Percentiles rank a stretch among this genome's conserved stretches.
Conservation (phyloP, 2,329 filamentous ascomycete species). For the Penicillium sp. region DNA sequence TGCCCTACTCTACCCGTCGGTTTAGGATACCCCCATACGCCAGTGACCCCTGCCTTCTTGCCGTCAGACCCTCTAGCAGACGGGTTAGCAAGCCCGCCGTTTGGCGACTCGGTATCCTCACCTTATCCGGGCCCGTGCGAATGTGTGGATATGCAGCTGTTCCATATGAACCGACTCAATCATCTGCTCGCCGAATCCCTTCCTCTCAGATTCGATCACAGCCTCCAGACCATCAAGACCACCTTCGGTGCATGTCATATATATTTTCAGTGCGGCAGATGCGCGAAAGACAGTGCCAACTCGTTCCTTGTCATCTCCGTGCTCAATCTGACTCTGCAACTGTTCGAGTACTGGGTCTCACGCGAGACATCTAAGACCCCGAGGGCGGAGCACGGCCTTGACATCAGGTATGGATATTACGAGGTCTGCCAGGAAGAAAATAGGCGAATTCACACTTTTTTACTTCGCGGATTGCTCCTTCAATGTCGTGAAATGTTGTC, state of each 20-base stretch:
- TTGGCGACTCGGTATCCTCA: slow-evolving; percentile 29
- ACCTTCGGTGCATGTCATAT: slow-evolving; percentile 30
- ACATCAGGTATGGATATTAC: slow-evolving; percentile 33
- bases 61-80: slow-evolving; percentile 30
- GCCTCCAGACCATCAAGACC: slow-evolving; percentile 31
- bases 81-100: slow-evolving; percentile 25
- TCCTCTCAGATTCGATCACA: slow-evolving; percentile 33
- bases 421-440: slow-evolving; percentile 30
- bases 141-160: slow-evolving; percentile 31
- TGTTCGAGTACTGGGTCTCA: slow-evolving; percentile 34
- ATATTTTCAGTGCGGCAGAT: slow-evolving; percentile 32
- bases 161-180: slow-evolving; percentile 33
- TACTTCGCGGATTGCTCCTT: slow-evolving; percentile 27
- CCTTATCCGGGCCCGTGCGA: slow-evolving; percentile 25
- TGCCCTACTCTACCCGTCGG: slow-evolving; percentile 18
- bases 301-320: slow-evolving; percentile 30
- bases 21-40: slow-evolving; percentile 24
- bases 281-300: slow-evolving; percentile 31
- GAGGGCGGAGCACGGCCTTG: slow-evolving; percentile 15
- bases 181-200: slow-evolving; percentile 26
- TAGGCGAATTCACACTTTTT: slow-evolving; percentile 27
- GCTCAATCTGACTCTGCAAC: slow-evolving; percentile 31
- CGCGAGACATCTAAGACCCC: slow-evolving; percentile 19
- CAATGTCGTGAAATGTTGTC: slow-evolving; percentile 29
- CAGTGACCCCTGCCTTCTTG: slow-evolving; percentile 32